Evolutionary conservation across 129 eudicot genomes (phyloP), one percentile per base, ranked within the genome.

Genomic region (Flaveria robusta): DNA sequence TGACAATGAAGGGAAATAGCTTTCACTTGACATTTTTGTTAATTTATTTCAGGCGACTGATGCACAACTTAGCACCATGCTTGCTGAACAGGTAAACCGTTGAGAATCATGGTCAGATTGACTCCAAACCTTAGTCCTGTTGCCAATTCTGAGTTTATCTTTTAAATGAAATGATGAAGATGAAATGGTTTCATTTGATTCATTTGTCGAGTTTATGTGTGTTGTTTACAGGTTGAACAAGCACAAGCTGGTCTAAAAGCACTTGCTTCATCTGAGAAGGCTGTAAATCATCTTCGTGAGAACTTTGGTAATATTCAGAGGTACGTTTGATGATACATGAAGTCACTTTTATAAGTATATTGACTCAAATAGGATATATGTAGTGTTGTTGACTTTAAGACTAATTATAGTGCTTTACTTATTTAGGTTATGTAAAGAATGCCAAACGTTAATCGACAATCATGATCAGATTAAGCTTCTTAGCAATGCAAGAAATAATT

Each of bases 11-110:
- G 18, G 39, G 34, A 24, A 13, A 60, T 14, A 24, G 70, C 51
- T 18, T 13, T 19, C 15, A 3, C 29, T 34, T 81, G 39, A 27
- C 39, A 8, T 31, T 27, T 29, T 62, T 19, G 9, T 79, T 56
- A 7, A 19, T 1, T 26, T 42, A 5, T 73, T 59, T 65, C 90
- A 95, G 99, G 99, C 97, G 77, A 95, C 86, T 89, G 99, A 95
- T 85, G 99, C 99, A 75, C 99, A 95, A 76, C 97, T 95, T 70
- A 95, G 97, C 85, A 91, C 99, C 23, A 95, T 91, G 99, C 97
- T 95, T 20, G 96, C 96, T 54, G 99, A 95, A 83, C 99, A 95
- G 99, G 99, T 95, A 86, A 58, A 37, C 37, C 65, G 37, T 29
- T 31, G 37, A 31, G 7, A 31, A 31, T 31, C 37, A 31, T 31